Conservation (phyloP, 176 grass and related monocot species). For the Aegilops bicornis region DNA sequence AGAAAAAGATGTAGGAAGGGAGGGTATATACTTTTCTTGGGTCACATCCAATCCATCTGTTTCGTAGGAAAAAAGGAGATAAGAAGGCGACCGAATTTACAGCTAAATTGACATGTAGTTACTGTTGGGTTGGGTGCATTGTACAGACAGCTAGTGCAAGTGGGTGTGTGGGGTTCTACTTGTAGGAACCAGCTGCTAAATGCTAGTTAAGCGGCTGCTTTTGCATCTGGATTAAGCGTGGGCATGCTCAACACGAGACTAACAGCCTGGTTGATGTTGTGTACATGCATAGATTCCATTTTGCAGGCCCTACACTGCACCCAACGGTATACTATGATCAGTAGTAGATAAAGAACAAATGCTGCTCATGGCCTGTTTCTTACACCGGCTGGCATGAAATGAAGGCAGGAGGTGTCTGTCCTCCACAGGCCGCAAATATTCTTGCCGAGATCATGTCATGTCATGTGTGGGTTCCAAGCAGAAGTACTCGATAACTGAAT, state of each 20-base stretch:
- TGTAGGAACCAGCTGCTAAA: slow-evolving; percentile 37
- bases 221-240: slow-evolving; percentile 42
- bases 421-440: not conserved
- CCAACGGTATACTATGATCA: slow-evolving; percentile 29
- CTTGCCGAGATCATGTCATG: not conserved
- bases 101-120: slow-evolving; percentile 47
- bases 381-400: not conserved
- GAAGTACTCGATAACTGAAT: not conserved
- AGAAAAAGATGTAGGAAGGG: not conserved
- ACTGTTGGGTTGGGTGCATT: not conserved
- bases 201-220: slow-evolving; percentile 29
- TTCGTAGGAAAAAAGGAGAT: not conserved
- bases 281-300: slow-evolving; percentile 39
- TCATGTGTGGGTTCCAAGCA: not conserved
- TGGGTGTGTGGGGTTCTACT: slow-evolving; percentile 34
- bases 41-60: slow-evolving; percentile 40
- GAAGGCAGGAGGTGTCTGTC: not conserved
- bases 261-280: slow-evolving; percentile 20
- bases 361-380: slow-evolving; percentile 17
- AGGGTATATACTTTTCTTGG: slow-evolving; percentile 34
- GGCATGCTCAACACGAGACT: slow-evolving; percentile 2
- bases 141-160: slow-evolving; percentile 19
- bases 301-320: not conserved
- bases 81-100: slow-evolving; percentile 15
- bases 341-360: slow-evolving; percentile 1